Conservation (phyloP, 192 early-diverging fungal genomes). For the Helicostylum pulchrum region DNA sequence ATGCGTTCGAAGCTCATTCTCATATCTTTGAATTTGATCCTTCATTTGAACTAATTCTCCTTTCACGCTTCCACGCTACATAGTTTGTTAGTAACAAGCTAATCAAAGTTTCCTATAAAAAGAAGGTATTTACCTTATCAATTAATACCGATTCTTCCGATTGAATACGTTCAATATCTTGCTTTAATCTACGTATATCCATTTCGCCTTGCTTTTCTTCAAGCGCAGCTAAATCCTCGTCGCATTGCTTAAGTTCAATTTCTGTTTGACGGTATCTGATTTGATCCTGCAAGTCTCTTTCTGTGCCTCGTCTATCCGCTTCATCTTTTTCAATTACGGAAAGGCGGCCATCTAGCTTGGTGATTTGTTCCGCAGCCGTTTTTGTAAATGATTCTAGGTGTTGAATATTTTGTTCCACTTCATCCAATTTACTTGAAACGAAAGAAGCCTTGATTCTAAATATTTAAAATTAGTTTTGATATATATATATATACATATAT, state of each 20-base stretch:
- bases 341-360: too few relatives aligned
- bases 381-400: too few relatives aligned
- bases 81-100: neutral
- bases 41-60: slow-evolving; percentile 85
- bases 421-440: neutral
- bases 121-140: neutral
- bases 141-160: neutral
- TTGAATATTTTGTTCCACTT: neutral
- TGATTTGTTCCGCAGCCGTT: too few relatives aligned
- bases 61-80: slow-evolving; percentile 48
- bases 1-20: slow-evolving; percentile 64
- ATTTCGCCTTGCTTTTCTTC: slow-evolving; percentile 6
- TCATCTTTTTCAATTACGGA: slow-evolving; percentile 6
- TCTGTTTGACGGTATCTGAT: slow-evolving; percentile 35
- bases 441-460: neutral
- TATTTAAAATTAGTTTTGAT: too few relatives aligned
- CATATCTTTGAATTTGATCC: slow-evolving; percentile 58
- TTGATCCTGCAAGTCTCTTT: slow-evolving; percentile 49
- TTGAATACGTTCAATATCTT: neutral
- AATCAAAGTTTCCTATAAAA: neutral
- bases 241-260: slow-evolving; percentile 30
- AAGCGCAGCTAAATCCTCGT: neutral
- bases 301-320: slow-evolving; percentile 32
- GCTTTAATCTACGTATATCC: neutral
- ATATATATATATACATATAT: too few relatives aligned